Conservation (phyloP, 495 filamentous ascomycete species). For the Gamarada debralockiae region DNA sequence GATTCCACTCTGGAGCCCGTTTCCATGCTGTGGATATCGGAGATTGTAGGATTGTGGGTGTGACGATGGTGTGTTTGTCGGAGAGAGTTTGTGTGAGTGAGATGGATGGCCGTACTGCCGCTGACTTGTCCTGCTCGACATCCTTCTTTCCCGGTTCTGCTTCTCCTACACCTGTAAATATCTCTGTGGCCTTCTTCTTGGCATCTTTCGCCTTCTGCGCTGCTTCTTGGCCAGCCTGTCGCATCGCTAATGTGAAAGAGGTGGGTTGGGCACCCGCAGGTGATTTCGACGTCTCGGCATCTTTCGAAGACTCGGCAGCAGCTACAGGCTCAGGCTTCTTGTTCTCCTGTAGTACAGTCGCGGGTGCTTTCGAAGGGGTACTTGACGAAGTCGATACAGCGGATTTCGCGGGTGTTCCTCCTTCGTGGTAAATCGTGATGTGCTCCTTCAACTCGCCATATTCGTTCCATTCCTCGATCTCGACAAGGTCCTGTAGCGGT, state of each 20-base stretch:
- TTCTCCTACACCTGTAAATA: constrained; percentile 15
- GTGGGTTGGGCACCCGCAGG: constrained; percentile 1
- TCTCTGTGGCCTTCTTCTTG: constrained; percentile 23
- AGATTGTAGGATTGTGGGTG: constrained; percentile 24
- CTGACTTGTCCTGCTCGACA: constrained; percentile 17
- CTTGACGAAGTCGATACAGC: constrained; percentile 2
- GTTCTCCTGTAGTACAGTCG: constrained; percentile 4
- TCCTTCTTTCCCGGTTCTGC: constrained; percentile 12
- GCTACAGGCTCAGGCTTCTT: constrained; percentile 13
- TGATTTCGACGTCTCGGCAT: constrained; percentile 11
- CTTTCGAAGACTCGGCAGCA: constrained; percentile 17
- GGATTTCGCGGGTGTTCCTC: constrained; percentile 26
- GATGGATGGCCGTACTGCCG: constrained; percentile 8
- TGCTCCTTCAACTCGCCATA: constrained; percentile 91
- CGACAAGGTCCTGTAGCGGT: constrained; percentile 71
- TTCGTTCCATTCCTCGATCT: constrained; percentile 99
- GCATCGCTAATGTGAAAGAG: constrained; percentile 49
- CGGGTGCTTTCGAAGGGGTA: constrained; percentile 22
- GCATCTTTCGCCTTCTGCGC: constrained; percentile 58
- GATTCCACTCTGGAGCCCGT: background rate
- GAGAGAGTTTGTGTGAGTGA: constrained; percentile 3
- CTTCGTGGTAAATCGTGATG: constrained; percentile 51
- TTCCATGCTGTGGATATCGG: constrained; percentile 40
- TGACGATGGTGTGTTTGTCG: background rate
- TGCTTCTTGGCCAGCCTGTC: constrained; percentile 66